phyloP scores from a whole-genome alignment of 1,284 basidiomycete species.

The Malassezia pachydermatis region DNA sequence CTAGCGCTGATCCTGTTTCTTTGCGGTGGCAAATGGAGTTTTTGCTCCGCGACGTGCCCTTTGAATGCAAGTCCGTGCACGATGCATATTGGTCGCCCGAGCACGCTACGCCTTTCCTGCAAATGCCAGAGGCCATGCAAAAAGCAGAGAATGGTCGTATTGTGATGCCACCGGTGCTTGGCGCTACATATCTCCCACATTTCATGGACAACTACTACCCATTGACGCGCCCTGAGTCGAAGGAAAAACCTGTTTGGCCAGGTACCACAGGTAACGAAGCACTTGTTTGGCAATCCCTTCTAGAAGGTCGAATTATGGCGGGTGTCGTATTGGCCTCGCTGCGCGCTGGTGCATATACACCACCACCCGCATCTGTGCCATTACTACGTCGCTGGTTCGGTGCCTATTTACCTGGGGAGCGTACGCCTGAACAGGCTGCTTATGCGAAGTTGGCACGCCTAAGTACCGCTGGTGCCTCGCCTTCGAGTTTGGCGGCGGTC shows the following conservation, averaged over 20 bases:
- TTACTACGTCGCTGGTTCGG: slow-evolving; percentile 8
- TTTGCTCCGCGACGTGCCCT: slow-evolving; percentile 23
- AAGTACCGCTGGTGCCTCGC: slow-evolving; percentile 5
- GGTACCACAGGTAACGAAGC: not conserved
- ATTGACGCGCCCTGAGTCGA: slow-evolving; percentile 20
- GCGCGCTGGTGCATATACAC: not conserved
- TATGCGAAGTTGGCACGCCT: slow-evolving; percentile 1
- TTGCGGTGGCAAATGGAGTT: slow-evolving; percentile 41
- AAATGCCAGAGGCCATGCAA: slow-evolving; percentile 20
- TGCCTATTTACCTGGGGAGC: slow-evolving; percentile 3
- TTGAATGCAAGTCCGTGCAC: slow-evolving; percentile 24
- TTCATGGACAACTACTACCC: slow-evolving; percentile 30
- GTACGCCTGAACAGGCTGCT: slow-evolving; percentile 3
- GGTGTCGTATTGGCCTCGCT: slow-evolving; percentile 4
- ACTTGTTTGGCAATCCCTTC: slow-evolving; percentile 9
- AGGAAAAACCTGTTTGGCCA: slow-evolving; percentile 18
- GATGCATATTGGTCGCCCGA: slow-evolving; percentile 32
- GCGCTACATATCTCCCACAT: slow-evolving; percentile 19
- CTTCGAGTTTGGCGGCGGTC: not conserved
- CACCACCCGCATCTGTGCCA: not conserved
- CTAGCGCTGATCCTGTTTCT: slow-evolving; percentile 33
- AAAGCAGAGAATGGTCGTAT: not conserved
- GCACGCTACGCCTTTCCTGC: slow-evolving; percentile 29
- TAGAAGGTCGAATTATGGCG: slow-evolving; percentile 11
- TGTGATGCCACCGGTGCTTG: slow-evolving; percentile 14